Percentiles rank a stretch among this genome's conserved stretches.
These are phyloP conservation scores for Phragmites australis DNA, from an alignment of 176 grass and related monocot genomes.

Conservation along the genomic window DNA sequence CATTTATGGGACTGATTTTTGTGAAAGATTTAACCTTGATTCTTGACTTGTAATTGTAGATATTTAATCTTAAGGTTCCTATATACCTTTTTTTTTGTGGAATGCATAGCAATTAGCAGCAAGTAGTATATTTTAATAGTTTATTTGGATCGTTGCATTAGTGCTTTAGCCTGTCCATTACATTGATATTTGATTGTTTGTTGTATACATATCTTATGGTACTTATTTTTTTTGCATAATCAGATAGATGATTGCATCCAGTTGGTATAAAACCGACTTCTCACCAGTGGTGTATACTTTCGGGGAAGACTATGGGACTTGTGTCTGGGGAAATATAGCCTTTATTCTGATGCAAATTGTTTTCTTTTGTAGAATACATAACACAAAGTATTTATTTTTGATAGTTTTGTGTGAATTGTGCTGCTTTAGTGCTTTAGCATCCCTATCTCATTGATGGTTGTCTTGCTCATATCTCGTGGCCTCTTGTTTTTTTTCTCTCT, in stretches of 20 bases:
- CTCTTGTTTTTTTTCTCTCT: not conserved
- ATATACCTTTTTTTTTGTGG: not conserved
- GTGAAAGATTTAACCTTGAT: conserved; percentile 17
- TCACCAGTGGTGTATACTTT: not conserved
- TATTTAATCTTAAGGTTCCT: not conserved
- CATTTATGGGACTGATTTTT: conserved; percentile 7
- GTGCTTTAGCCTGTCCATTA: not conserved
- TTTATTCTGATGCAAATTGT: not conserved
- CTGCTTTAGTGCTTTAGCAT: not conserved
- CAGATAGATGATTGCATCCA: not conserved
- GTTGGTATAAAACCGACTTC: not conserved
- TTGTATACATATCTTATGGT: not conserved
- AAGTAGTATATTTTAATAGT: not conserved
- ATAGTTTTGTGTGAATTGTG: not conserved
- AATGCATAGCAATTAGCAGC: not conserved
- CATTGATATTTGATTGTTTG: not conserved
- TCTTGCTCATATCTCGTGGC: not conserved
- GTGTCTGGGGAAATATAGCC: not conserved
- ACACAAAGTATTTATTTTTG: not conserved
- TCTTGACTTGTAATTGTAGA: not conserved
- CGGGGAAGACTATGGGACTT: not conserved
- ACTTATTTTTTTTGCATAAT: not conserved
- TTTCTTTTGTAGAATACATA: not conserved
- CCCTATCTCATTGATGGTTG: not conserved
- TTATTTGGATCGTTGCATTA: not conserved